Evolutionary conservation across 208 protist species (phyloP).

Genomic region (Trypanosoma avium): DNA sequence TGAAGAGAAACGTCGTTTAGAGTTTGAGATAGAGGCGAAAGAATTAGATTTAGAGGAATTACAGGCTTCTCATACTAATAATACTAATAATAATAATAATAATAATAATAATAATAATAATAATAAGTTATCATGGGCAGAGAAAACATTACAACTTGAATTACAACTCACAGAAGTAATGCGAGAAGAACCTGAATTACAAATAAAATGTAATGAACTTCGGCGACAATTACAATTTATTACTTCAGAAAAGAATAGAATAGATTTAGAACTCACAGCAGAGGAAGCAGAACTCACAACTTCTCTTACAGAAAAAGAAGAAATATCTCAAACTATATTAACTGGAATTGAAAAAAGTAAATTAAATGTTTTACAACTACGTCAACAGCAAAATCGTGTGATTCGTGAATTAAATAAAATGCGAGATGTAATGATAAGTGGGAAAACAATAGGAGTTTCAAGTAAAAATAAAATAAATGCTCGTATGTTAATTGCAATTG

Average conservation of each 20-base stretch:
- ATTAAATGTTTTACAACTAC: constrained; percentile 6
- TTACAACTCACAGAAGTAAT: constrained; percentile 6
- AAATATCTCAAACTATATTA: not conserved
- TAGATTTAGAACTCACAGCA: constrained; percentile 1
- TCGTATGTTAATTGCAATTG: not conserved
- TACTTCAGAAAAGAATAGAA: constrained; percentile 9
- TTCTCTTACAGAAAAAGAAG: constrained; percentile 10
- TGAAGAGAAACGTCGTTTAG: not conserved
- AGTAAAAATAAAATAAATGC: not conserved
- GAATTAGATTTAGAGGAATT: constrained; percentile 5
- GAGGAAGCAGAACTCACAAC: constrained; percentile 9
- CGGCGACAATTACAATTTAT: not conserved
- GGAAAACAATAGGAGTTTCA: not conserved
- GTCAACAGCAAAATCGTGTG: constrained; percentile 2
- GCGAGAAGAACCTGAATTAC: not conserved
- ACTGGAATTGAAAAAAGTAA: not conserved
- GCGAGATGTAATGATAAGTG: not conserved
- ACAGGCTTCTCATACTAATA: not conserved
- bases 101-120: not conserved
- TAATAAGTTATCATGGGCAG: not conserved
- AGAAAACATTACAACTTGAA: constrained; percentile 2
- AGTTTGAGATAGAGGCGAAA: not conserved
- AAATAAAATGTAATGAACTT: not conserved
- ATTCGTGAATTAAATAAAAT: constrained; percentile 18
- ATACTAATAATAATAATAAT: too few relatives aligned